Conservation (phyloP, 164 flowering plant genomes). For the Aristolochia fimbriata region DNA sequence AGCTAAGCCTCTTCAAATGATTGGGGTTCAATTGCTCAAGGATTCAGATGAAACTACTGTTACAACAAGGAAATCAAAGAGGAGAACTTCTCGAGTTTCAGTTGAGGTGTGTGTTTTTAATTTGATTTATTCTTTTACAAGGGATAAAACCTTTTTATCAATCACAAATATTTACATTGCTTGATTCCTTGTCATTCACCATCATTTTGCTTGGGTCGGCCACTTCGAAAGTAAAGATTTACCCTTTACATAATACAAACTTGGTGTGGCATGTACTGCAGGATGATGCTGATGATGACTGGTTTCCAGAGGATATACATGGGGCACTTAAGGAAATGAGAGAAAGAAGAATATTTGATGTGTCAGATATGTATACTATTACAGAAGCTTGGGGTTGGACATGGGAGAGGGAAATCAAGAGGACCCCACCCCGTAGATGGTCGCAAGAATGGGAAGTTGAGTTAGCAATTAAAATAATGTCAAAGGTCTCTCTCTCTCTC, state of each 20-base stretch:
- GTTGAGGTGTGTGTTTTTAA: constrained; percentile 38
- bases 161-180: neutral
- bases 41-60: constrained; percentile 49
- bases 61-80: constrained; percentile 50
- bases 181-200: no score
- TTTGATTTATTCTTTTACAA: neutral
- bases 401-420: constrained; percentile 83
- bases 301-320: constrained; percentile 74
- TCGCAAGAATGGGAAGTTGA: constrained; percentile 98
- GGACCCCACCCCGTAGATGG: constrained; percentile 62
- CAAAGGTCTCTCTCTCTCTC: constrained; percentile 39
- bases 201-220: no score
- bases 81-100: constrained; percentile 34
- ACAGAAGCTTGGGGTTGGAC: constrained; percentile 99
- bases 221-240: no score
- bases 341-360: constrained; percentile 70
- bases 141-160: neutral
- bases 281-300: constrained; percentile 80
- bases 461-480: constrained; percentile 75
- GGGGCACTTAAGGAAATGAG: constrained; percentile 86
- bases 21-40: constrained; percentile 83
- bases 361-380: constrained; percentile 81
- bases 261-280: constrained; percentile 15
- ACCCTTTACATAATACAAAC: neutral
- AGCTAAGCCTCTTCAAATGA: constrained; percentile 82